These are phyloP conservation scores for Ogataea neopini DNA, from an alignment of 805 yeast genomes.

Conservation along the genomic window DNA sequence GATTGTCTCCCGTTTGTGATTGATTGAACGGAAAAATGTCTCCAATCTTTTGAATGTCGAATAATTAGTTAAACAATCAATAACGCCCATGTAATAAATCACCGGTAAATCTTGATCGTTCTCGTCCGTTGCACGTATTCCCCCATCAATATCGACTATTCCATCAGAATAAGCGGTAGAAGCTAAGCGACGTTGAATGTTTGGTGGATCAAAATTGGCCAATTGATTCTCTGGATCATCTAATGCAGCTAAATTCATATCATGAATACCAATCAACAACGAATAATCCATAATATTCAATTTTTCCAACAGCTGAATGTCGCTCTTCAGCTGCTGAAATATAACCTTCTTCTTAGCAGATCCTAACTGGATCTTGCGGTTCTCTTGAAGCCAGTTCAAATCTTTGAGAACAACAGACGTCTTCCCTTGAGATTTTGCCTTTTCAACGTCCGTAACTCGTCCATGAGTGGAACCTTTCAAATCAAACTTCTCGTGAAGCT, in stretches of 20 bases:
- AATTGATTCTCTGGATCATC: conserved; percentile 28
- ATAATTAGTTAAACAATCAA: conserved; percentile 88
- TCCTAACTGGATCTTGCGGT: conserved; percentile 70
- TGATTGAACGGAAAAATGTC: conserved; percentile 78
- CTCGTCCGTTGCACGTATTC: conserved; percentile 71
- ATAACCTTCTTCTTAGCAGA: conserved; percentile 63
- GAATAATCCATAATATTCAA: conserved; percentile 96
- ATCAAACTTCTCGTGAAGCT: conserved; percentile 82
- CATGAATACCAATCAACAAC: conserved; percentile 83
- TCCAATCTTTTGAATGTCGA: conserved; percentile 74
- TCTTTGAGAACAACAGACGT: conserved; percentile 70
- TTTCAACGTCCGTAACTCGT: conserved; percentile 50
- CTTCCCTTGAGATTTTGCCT: conserved; percentile 30
- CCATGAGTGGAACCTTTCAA: conserved; percentile 93
- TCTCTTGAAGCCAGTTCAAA: conserved; percentile 77
- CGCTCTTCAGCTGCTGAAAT: conserved; percentile 69
- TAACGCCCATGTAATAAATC: conserved; percentile 88
- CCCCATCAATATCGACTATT: conserved; percentile 58
- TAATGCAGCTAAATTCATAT: conserved; percentile 56
- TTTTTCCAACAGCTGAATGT: conserved; percentile 68
- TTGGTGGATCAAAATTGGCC: conserved; percentile 29
- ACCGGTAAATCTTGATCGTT: conserved; percentile 59
- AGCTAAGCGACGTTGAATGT: conserved; percentile 16
- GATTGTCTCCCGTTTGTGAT: conserved; percentile 66
- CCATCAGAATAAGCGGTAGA: conserved; percentile 18